These are phyloP conservation scores for Ephemerocybe angulata DNA, from an alignment of 768 basidiomycete genomes.

Conservation along the genomic window DNA sequence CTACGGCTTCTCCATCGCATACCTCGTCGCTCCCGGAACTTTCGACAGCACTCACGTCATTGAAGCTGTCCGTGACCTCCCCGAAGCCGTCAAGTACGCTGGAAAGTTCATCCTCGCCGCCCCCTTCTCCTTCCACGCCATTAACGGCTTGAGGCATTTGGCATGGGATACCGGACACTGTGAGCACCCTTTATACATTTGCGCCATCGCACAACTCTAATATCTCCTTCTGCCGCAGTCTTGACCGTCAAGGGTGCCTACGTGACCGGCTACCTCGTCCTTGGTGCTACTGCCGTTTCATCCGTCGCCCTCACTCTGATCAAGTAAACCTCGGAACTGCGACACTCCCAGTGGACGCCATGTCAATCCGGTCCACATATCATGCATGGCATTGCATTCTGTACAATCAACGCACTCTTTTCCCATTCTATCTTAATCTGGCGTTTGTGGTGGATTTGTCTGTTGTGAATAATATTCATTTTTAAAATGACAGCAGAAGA, in stretches of 20 bases:
- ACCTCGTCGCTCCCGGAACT: slow-evolving; percentile 75
- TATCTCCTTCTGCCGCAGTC: slow-evolving; percentile 45
- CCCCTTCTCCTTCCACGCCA: slow-evolving; percentile 87
- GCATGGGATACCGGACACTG: slow-evolving; percentile 87
- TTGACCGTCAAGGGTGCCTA: slow-evolving; percentile 79
- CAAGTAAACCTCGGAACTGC: too few relatives aligned
- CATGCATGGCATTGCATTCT: not conserved
- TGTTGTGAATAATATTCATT: too few relatives aligned
- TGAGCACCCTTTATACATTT: slow-evolving; percentile 40
- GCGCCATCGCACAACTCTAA: not conserved
- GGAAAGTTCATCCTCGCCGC: slow-evolving; percentile 77
- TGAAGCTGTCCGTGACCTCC: slow-evolving; percentile 65
- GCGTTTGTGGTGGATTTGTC: not conserved
- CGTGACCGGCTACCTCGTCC: slow-evolving; percentile 74
- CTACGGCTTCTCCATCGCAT: slow-evolving; percentile 83
- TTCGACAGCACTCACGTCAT: slow-evolving; percentile 80
- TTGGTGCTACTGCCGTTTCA: slow-evolving; percentile 73
- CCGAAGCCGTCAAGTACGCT: slow-evolving; percentile 70
- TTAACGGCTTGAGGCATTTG: slow-evolving; percentile 90
- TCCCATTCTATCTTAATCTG: not conserved
- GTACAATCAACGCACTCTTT: slow-evolving; percentile 1
- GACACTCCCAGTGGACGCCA: slow-evolving; percentile 2
- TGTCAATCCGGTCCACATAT: not conserved
- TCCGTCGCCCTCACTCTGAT: slow-evolving; percentile 56
- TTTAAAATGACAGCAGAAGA: too few relatives aligned